phyloP scores from a whole-genome alignment of 768 basidiomycete species.

The Mycena metata region DNA sequence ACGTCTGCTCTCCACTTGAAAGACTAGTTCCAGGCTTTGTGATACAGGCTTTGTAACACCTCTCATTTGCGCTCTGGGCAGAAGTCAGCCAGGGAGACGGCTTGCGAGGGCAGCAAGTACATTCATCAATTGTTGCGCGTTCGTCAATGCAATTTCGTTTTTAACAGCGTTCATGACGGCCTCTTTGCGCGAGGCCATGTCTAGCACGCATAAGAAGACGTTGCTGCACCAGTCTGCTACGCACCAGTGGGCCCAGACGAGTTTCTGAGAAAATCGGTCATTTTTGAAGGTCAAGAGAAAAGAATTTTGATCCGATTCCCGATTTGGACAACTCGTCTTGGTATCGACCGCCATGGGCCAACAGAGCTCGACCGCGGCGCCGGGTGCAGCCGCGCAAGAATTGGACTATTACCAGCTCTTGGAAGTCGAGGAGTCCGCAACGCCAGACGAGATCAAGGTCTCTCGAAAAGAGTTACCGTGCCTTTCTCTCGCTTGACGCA shows the following conservation, averaged over 20 bases:
- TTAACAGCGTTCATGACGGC: conserved; percentile 74
- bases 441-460: conserved; percentile 91
- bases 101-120: conserved; percentile 52
- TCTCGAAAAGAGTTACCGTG: neutral
- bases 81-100: conserved; percentile 7
- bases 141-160: conserved; percentile 77
- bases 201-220: conserved; percentile 43
- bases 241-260: conserved; percentile 50
- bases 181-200: conserved; percentile 64
- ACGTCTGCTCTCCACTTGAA: conserved; percentile 63
- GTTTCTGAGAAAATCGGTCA: conserved; percentile 70
- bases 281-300: conserved; percentile 41
- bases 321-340: neutral
- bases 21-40: conserved; percentile 77
- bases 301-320: neutral
- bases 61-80: conserved; percentile 80
- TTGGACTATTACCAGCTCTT: conserved; percentile 87
- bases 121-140: conserved; percentile 86
- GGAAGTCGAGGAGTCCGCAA: conserved; percentile 85
- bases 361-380: conserved; percentile 34
- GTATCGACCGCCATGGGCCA: conserved; percentile 28
- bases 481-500: conserved; percentile 12
- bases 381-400: conserved; percentile 16
- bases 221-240: conserved; percentile 4
- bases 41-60: conserved; percentile 83